Base-by-base conservation (phyloP, 345 rosid genomes). In the Heritiera fomes region DNA sequence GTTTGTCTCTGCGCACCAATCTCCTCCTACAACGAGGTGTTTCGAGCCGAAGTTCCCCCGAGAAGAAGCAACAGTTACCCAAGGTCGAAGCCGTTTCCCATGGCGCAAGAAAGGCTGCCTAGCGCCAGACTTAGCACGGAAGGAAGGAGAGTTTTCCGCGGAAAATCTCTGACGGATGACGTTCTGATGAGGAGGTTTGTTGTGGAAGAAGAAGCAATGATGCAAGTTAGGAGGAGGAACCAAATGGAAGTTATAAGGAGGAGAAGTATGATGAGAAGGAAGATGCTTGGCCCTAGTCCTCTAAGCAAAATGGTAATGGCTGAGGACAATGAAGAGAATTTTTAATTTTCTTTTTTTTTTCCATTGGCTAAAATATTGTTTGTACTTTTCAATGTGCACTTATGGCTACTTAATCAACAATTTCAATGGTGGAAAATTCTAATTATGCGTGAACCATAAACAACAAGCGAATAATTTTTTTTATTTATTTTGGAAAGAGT, bases 161-260 rank as follows among this genome's bases (percentile, higher is more conserved):
- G 98, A 52, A 91, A 96, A 56, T 96, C 99, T 0, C 85, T 96
- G 91, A 93, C 82, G 0, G 97, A 96, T n/a, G 97, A 96, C 53
- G 93, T 86, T 66, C 78, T 92, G 86, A 96, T 94, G 99, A 93
- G 94, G 82, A 91, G 98, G 77, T 96, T 96, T 73, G 97, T 96
- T 58, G 87, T 83, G 84, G 99, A 94, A 68, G 99, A 96, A 73
- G 98, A 91, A 76, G 94, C 98, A 30, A 91, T 93, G 95, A 84
- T 90, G 96, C 94, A 92, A 84, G 84, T 83, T 69, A 88, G 91
- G 75, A 89, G 92, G 78, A 93, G 92, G 84, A 89, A 95, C 84
- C 86, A 90, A 75, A 91, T 95, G 92, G 99, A 95, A 84, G 87
- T 90, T 11, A 90, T 95, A 62, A 87, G 92, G 89, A 91, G 63